Percentiles rank a stretch among this genome's conserved stretches.
These are phyloP conservation scores for Aspergillus conjunctus DNA, from an alignment of 495 filamentous ascomycete genomes.

Conservation along the genomic window DNA sequence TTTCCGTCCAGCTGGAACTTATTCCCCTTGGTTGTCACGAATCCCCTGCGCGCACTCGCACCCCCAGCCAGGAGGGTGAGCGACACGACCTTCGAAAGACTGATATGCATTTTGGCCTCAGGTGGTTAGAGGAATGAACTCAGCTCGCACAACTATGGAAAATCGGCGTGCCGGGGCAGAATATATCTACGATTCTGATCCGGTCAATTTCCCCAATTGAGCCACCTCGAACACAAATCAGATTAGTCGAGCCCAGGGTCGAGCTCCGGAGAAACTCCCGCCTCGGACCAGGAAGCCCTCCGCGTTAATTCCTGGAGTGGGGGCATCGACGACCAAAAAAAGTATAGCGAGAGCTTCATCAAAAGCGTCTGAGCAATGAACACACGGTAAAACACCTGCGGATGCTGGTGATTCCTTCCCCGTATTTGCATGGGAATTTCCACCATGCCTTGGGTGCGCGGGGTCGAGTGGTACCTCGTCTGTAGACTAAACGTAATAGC, in stretches of 20 bases:
- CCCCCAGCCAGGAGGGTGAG: constrained; percentile 11
- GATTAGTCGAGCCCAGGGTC: not conserved
- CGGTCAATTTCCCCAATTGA: not conserved
- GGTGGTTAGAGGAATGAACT: not conserved
- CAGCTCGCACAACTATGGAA: not conserved
- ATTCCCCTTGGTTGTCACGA: constrained; percentile 21
- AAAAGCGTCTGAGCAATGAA: not conserved
- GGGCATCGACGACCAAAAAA: not conserved
- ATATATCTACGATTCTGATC: not conserved
- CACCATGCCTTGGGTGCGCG: not conserved
- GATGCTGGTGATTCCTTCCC: too few relatives aligned
- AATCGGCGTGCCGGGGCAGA: not conserved
- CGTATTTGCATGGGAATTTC: not conserved
- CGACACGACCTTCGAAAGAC: constrained; percentile 6
- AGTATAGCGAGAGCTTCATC: not conserved
- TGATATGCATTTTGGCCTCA: not conserved
- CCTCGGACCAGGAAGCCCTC: constrained; percentile 17
- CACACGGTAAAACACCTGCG: not conserved
- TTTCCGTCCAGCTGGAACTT: constrained; percentile 25
- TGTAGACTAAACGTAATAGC: too few relatives aligned
- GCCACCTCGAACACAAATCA: not conserved
- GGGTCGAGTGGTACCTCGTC: not conserved
- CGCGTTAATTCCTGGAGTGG: constrained; percentile 3
- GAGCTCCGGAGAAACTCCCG: constrained; percentile 12
- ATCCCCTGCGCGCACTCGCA: constrained; percentile 9